These are phyloP conservation scores for Macrolepiota albuminosa DNA, from an alignment of 768 basidiomycete genomes.

Conservation along the genomic window DNA sequence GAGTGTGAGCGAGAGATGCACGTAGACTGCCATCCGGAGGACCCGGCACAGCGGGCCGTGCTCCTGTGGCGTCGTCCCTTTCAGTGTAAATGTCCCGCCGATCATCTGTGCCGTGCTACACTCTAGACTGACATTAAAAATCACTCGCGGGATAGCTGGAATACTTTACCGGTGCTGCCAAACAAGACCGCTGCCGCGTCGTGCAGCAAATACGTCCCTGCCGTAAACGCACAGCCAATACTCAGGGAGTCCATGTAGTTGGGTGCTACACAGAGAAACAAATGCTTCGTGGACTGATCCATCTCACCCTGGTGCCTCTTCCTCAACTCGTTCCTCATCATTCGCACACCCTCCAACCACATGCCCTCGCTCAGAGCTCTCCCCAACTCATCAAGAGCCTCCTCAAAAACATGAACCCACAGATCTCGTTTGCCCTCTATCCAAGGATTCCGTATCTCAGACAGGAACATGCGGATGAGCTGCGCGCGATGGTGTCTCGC, in stretches of 20 bases:
- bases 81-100: constrained; percentile 47
- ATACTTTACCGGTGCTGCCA: not conserved
- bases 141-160: no score
- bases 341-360: constrained; percentile 44
- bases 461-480: constrained; percentile 36
- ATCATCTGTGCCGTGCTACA: not conserved
- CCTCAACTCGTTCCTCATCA: constrained; percentile 17
- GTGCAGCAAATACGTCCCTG: constrained; percentile 35
- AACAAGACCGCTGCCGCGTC: not conserved
- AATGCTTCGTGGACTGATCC: constrained; percentile 28
- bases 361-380: constrained; percentile 31
- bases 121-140: not conserved
- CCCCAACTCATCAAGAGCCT: constrained; percentile 43
- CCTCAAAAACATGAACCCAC: constrained; percentile 44
- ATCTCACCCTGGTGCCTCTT: not conserved
- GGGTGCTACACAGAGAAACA: constrained; percentile 43
- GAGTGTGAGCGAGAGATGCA: constrained; percentile 53
- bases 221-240: constrained; percentile 41
- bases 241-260: constrained; percentile 18
- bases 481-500: constrained; percentile 35
- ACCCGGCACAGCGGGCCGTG: constrained; percentile 40
- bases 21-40: constrained; percentile 49
- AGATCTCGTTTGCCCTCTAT: constrained; percentile 27
- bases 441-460: constrained; percentile 29
- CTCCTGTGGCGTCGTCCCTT: constrained; percentile 37